Percentiles rank a stretch among this genome's conserved stretches.
These are phyloP conservation scores for Wolfiporia cocos DNA, from an alignment of 1,284 basidiomycete genomes.

Conservation along the genomic window DNA sequence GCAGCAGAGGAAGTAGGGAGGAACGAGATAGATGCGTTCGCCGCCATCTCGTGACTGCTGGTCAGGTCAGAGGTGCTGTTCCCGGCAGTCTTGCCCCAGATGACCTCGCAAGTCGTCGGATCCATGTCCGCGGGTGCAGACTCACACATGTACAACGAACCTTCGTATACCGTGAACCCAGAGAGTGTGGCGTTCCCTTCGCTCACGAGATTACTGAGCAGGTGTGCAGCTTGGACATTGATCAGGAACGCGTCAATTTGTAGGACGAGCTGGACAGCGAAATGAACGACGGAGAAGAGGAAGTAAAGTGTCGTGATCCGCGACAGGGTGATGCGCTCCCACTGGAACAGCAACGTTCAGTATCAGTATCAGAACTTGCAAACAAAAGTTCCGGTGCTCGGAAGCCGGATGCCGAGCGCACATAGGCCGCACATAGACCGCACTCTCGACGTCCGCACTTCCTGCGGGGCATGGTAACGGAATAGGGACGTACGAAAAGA, in stretches of 20 bases:
- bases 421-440: no score
- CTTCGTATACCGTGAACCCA: conserved; percentile 49
- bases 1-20: conserved; percentile 7
- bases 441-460: no score
- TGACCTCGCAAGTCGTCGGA: conserved; percentile 42
- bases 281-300: conserved; percentile 60
- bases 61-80: conserved; percentile 1
- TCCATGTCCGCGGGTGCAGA: conserved; percentile 44
- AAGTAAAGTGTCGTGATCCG: conserved; percentile 61
- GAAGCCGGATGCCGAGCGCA: no score
- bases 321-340: conserved; percentile 65
- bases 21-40: conserved; percentile 1
- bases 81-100: conserved; percentile 43
- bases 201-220: conserved; percentile 44
- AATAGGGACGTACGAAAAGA: conserved; percentile 41
- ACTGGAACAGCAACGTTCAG: conserved; percentile 35
- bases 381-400: no score
- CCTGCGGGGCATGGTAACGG: not conserved
- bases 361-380: no score
- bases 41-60: conserved; percentile 5
- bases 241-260: conserved; percentile 62
- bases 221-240: conserved; percentile 51
- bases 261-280: conserved; percentile 59
- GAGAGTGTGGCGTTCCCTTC: conserved; percentile 42
- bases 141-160: conserved; percentile 51